These are phyloP conservation scores for Colletotrichum chlorophyti DNA, from an alignment of 2,329 filamentous ascomycete species.

Conservation along the genomic window DNA sequence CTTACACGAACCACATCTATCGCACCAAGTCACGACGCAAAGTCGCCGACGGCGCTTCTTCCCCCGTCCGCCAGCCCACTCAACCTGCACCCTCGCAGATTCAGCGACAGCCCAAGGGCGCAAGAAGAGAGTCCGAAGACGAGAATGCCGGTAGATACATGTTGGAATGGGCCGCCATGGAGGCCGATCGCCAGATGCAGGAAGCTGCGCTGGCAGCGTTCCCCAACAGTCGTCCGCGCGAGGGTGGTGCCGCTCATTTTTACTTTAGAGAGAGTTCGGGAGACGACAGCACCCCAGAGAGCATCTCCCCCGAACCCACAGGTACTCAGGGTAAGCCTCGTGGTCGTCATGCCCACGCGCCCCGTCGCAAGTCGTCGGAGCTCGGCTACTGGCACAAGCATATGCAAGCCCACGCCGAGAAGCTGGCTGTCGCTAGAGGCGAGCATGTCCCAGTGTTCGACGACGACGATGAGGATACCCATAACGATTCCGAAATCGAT, in stretches of 20 bases:
- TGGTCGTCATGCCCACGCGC: constrained; percentile 33
- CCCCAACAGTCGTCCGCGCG: constrained; percentile 72
- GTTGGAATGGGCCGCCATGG: constrained; percentile 78
- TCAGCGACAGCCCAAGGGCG: constrained; percentile 45
- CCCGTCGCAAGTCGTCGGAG: constrained; percentile 66
- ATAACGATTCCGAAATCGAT: constrained; percentile 49
- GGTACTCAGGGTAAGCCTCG: constrained; percentile 32
- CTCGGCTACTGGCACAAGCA: constrained; percentile 79
- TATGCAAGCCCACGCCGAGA: constrained; percentile 79
- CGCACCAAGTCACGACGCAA: constrained; percentile 48
- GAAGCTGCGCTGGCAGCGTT: constrained; percentile 80
- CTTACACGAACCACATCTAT: constrained; percentile 68
- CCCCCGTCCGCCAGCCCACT: constrained; percentile 29
- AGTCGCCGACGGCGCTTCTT: constrained; percentile 32
- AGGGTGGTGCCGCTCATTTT: constrained; percentile 76
- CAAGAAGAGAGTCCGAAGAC: constrained; percentile 75
- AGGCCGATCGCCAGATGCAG: constrained; percentile 80
- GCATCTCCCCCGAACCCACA: constrained; percentile 41
- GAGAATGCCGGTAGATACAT: constrained; percentile 79
- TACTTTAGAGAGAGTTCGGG: constrained; percentile 69
- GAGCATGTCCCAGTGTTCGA: constrained; percentile 31
- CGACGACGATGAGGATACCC: constrained; percentile 29
- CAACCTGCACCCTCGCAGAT: too few relatives aligned
- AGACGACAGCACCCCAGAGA: constrained; percentile 55
- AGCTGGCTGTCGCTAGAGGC: constrained; percentile 58